A percentile compares a stretch with the other conserved stretches of the same genome.
These are phyloP conservation scores for Bruguiera gymnorhiza DNA, from an alignment of 345 rosid species.

Conservation along the genomic window DNA sequence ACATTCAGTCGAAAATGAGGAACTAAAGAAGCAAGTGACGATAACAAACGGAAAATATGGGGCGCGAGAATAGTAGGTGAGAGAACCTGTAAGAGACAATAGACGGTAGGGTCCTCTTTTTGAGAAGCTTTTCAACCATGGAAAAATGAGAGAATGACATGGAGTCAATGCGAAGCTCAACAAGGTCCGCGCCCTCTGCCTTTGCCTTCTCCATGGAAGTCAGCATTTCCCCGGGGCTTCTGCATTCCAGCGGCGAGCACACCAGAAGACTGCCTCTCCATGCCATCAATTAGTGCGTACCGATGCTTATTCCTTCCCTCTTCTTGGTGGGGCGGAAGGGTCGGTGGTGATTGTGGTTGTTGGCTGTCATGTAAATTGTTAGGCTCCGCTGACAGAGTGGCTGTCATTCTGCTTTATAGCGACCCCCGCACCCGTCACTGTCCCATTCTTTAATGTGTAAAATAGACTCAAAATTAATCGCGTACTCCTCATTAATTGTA, in stretches of 20 bases:
- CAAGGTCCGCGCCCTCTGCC: constrained; percentile 39
- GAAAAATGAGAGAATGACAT: constrained; percentile 20
- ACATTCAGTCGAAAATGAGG: no score
- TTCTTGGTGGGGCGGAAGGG: background rate
- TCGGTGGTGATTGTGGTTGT: background rate
- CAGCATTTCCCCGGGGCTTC: constrained; percentile 25
- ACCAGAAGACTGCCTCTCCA: constrained; percentile 18
- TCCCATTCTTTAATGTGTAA: no score
- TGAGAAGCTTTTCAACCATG: constrained; percentile 13
- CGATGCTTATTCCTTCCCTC: background rate
- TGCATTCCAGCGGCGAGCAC: constrained; percentile 37
- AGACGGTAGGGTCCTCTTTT: constrained; percentile 28
- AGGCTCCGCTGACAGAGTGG: no score
- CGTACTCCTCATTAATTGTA: no score
- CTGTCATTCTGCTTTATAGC: no score
- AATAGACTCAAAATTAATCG: no score
- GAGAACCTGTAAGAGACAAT: constrained; percentile 40
- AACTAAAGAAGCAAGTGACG: background rate
- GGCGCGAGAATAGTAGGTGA: background rate
- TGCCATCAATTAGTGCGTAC: background rate
- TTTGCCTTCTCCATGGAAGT: constrained; percentile 32
- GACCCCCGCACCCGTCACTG: no score
- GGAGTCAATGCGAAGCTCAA: constrained; percentile 35
- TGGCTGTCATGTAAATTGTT: no score
- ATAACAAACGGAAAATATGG: background rate